Percentiles rank a stretch among this genome's conserved stretches.
phyloP scores from a whole-genome alignment of 495 filamentous ascomycete species.

The Collariella sp. region DNA sequence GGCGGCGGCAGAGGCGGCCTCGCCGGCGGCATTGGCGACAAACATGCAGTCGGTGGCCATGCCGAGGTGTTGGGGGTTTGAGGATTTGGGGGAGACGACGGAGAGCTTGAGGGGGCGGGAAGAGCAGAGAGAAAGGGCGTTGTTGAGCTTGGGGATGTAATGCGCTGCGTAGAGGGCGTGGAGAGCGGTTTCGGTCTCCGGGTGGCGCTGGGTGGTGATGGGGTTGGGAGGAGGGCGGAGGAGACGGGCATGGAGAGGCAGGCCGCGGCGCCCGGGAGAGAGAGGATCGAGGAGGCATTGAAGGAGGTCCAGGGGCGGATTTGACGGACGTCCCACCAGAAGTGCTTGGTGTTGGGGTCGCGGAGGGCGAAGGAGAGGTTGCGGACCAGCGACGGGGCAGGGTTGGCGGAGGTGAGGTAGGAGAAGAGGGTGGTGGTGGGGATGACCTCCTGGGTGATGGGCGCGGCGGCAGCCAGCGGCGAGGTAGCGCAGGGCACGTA shows the following conservation, averaged over 20 bases:
- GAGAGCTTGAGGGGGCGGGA: constrained; percentile 51
- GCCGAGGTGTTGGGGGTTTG: constrained; percentile 45
- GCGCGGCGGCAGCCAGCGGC: constrained; percentile 37
- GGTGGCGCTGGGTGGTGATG: constrained; percentile 46
- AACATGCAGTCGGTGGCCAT: constrained; percentile 64
- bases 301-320: constrained; percentile 74
- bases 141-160: constrained; percentile 71
- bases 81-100: constrained; percentile 43
- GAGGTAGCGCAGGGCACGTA: constrained; percentile 42
- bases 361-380: constrained; percentile 62
- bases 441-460: constrained; percentile 31
- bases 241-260: constrained; percentile 67
- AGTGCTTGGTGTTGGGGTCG: constrained; percentile 66
- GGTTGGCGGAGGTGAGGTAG: constrained; percentile 72
- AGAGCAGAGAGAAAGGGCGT: constrained; percentile 62
- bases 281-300: constrained; percentile 59
- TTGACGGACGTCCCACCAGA: constrained; percentile 92
- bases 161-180: constrained; percentile 59
- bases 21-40: constrained; percentile 52
- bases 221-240: constrained; percentile 51
- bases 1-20: constrained; percentile 37
- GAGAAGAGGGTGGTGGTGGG: constrained; percentile 64
- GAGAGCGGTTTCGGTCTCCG: constrained; percentile 65
- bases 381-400: constrained; percentile 71
- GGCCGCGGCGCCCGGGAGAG: constrained; percentile 60